A percentile compares a stretch with the other conserved stretches of the same genome.
Evolutionary conservation across 441 rosid species (phyloP).

Genomic region (Capsella rubella): DNA sequence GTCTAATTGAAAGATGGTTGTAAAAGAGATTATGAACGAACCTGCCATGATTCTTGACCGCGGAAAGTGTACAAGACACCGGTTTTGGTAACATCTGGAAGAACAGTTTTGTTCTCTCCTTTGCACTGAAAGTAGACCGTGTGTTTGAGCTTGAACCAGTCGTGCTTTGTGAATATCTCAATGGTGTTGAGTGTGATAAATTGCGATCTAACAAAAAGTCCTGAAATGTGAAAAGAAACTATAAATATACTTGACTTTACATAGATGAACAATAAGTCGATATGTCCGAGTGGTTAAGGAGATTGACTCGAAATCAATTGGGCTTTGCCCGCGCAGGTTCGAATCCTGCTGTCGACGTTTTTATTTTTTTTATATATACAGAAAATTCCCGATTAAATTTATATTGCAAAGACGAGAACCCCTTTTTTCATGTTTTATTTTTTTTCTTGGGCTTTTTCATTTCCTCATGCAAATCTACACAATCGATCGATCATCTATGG

Average conservation of each 20-base stretch:
- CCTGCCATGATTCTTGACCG: slow-evolving; percentile 97
- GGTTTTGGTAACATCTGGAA: slow-evolving; percentile 72
- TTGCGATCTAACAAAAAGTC: slow-evolving; percentile 48
- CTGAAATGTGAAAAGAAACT: slow-evolving; percentile 43
- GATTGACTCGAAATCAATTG: slow-evolving; percentile 92
- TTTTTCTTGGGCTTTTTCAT: not conserved
- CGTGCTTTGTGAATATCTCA: slow-evolving; percentile 69
- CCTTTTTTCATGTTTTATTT: not conserved
- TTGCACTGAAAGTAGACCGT: slow-evolving; percentile 79
- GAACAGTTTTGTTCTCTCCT: slow-evolving; percentile 65
- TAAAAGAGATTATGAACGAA: slow-evolving; percentile 14
- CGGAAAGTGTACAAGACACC: slow-evolving; percentile 58
- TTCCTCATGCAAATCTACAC: not conserved
- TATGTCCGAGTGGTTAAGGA: slow-evolving; percentile 99
- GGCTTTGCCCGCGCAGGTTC: slow-evolving; percentile 77
- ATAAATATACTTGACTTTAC: rapidly evolving
- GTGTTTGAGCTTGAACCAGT: slow-evolving; percentile 65
- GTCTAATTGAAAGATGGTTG: not conserved
- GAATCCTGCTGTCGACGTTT: slow-evolving; percentile 69
- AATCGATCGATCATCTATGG: not conserved
- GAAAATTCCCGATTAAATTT: not conserved
- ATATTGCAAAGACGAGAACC: not conserved
- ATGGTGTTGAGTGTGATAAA: slow-evolving; percentile 71
- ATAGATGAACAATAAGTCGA: slow-evolving; percentile 36
- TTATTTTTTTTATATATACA: not conserved